phyloP scores from a whole-genome alignment of 2,329 filamentous ascomycete species.

The Karstenula rhodostoma region DNA sequence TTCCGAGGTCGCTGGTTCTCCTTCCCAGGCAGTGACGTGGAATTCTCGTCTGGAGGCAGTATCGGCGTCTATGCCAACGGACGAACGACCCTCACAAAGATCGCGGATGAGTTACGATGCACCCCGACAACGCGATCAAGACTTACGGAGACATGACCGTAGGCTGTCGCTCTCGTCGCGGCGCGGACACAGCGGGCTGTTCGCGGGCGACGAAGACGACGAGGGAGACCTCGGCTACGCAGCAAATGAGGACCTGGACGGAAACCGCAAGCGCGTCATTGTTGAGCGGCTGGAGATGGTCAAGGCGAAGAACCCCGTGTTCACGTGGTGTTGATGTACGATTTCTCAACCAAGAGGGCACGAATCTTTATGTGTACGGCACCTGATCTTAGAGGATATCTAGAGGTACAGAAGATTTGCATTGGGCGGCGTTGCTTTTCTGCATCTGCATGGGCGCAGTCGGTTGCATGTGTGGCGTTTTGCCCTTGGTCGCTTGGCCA shows the following conservation, averaged over 20 bases:
- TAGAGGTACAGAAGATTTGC: conserved; percentile 14
- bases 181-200: conserved; percentile 38
- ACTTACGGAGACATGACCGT: conserved; percentile 44
- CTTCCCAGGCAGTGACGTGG: conserved; percentile 45
- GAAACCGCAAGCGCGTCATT: conserved; percentile 90
- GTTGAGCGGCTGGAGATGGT: conserved; percentile 95
- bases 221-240: conserved; percentile 95
- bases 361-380: not conserved
- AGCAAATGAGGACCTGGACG: conserved; percentile 92
- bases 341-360: not conserved
- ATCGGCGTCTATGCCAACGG: conserved; percentile 18
- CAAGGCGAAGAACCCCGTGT: conserved; percentile 93
- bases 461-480: conserved; percentile 20
- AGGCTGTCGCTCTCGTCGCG: conserved; percentile 53
- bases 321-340: conserved; percentile 83
- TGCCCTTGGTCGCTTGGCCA: conserved; percentile 6
- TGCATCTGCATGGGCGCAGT: conserved; percentile 18
- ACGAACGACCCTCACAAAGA: conserved; percentile 36
- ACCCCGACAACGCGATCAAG: conserved; percentile 40
- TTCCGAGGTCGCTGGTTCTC: conserved; percentile 35
- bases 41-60: conserved; percentile 25
- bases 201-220: conserved; percentile 71
- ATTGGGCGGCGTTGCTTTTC: conserved; percentile 21
- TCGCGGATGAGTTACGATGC: conserved; percentile 54
- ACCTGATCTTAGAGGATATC: conserved; percentile 13